Conservation (phyloP, 2,329 filamentous ascomycete species). For the Penicillium sp. region DNA sequence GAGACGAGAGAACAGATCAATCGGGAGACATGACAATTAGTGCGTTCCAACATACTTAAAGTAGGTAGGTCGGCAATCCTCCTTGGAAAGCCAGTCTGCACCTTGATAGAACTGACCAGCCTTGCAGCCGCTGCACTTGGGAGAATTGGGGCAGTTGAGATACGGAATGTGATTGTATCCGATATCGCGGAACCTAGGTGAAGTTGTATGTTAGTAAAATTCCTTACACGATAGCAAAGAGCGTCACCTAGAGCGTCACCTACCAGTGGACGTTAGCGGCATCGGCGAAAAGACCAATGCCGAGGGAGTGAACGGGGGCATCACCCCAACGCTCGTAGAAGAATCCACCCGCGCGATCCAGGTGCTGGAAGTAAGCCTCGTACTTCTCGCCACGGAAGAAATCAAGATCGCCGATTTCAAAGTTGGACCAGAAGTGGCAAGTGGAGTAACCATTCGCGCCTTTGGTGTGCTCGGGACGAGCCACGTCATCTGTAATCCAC, state of each 20-base stretch:
- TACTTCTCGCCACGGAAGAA: slow-evolving; percentile 92
- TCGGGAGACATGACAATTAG: slow-evolving; percentile 44
- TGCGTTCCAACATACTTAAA: slow-evolving; percentile 91
- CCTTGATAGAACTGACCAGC: slow-evolving; percentile 86
- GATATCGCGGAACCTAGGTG: slow-evolving; percentile 90
- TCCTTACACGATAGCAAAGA: neutral
- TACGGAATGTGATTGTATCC: slow-evolving; percentile 98
- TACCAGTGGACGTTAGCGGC: slow-evolving; percentile 89
- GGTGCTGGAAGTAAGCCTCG: slow-evolving; percentile 92
- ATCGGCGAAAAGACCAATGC: slow-evolving; percentile 88
- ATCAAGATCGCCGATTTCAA: slow-evolving; percentile 88
- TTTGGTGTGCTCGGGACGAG: slow-evolving; percentile 74
- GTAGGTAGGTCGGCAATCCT: slow-evolving; percentile 95
- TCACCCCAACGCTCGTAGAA: slow-evolving; percentile 99
- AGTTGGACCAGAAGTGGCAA: slow-evolving; percentile 99
- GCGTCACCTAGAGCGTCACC: slow-evolving; percentile 37
- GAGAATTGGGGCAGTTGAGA: slow-evolving; percentile 97
- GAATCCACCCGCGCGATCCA: slow-evolving; percentile 92
- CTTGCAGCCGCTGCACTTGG: slow-evolving; percentile 87
- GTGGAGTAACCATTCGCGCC: slow-evolving; percentile 92
- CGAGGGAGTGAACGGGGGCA: slow-evolving; percentile 94
- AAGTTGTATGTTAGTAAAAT: slow-evolving; percentile 4
- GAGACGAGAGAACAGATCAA: slow-evolving; percentile 9
- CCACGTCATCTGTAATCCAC: slow-evolving; percentile 78
- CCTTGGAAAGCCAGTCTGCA: slow-evolving; percentile 76